Base-by-base conservation (phyloP, 306 rosid genomes). In the Benincasa hispida region DNA sequence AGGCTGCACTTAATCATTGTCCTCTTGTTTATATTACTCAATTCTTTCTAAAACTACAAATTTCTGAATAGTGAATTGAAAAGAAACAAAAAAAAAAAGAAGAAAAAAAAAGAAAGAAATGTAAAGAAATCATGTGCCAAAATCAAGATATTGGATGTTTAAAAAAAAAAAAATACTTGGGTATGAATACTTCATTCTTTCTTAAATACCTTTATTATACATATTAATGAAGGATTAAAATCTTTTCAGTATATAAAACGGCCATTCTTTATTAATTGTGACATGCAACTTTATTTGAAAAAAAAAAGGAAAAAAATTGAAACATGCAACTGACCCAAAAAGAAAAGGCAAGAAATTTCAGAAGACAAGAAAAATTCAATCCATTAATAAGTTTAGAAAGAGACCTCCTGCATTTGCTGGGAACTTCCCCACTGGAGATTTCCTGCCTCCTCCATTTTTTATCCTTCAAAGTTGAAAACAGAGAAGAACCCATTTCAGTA, bases 391-490 rank as follows among this genome's bases (percentile, higher is more conserved):
- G 72, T 61, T 10, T 42, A 75, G 80, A 80, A 48, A 35, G 14
- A 55, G 51, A 92, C 95, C 96, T 89, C 80, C 88, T 78, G 80
- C 60, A 47, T 81, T 84, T 56, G 87, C 75, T 42, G 93, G 97
- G 74, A 91, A 88, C 84, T 93, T 91, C 34, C 93, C 93, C n/a
- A 67, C 87, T 0, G 98, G 96, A 66, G 98, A 93, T 77, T 58
- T 93, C 77, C 80, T 87, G 5, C 87, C 74, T 53, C 84, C 82
- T 66, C 81, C 88, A 53, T 78, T 87, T 74, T 72, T 89, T 28
- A 82, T 74, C 92, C 97, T 91, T 80, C 83, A 89, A 21, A 75
- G 18, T 22, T 13, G 5, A 75, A 79, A 14, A 37, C 3, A 51
- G 41, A 80, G 50, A 48, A 75, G 72, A 34, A 75, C 79, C 53